Percentiles rank a stretch among this genome's conserved stretches.
phyloP scores from a whole-genome alignment of 2,329 filamentous ascomycete species.

The Beauveria caledonica region DNA sequence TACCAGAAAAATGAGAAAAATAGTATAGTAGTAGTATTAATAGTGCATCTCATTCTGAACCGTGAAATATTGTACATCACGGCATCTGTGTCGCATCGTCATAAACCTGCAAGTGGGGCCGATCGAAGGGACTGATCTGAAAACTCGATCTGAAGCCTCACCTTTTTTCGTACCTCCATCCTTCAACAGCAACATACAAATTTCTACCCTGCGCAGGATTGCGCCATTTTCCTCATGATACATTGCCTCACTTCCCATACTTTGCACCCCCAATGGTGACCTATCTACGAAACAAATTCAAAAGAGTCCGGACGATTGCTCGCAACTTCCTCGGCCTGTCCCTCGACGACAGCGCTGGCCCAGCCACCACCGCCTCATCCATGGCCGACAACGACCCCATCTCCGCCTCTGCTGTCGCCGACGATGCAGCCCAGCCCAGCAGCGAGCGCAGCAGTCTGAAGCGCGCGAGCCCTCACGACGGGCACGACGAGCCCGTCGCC shows the following conservation, averaged over 20 bases:
- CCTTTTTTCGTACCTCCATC: background rate
- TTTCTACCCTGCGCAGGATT: background rate
- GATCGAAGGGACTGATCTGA: background rate
- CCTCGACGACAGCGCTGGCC: background rate
- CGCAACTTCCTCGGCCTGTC: slow-evolving; percentile 12
- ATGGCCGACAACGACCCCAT: background rate
- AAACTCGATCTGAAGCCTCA: background rate
- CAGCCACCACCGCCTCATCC: background rate
- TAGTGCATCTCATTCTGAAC: too few relatives aligned
- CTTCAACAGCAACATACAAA: background rate
- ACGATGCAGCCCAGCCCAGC: slow-evolving; percentile 10
- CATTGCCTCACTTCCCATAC: background rate
- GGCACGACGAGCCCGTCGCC: background rate
- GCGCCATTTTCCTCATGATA: background rate
- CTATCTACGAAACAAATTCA: slow-evolving; percentile 13
- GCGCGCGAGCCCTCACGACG: slow-evolving; percentile 39
- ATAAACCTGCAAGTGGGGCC: background rate
- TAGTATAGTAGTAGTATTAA: background rate
- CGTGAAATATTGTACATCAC: background rate
- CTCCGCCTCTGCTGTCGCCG: background rate
- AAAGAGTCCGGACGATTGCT: slow-evolving; percentile 16
- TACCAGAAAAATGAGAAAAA: background rate
- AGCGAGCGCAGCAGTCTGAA: slow-evolving; percentile 37
- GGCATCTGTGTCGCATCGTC: background rate
- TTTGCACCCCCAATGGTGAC: slow-evolving; percentile 11